Percentiles rank a stretch among this genome's conserved stretches.
Evolutionary conservation across 345 rosid genomes (phyloP).

Genomic region (Erucastrum elatum): DNA sequence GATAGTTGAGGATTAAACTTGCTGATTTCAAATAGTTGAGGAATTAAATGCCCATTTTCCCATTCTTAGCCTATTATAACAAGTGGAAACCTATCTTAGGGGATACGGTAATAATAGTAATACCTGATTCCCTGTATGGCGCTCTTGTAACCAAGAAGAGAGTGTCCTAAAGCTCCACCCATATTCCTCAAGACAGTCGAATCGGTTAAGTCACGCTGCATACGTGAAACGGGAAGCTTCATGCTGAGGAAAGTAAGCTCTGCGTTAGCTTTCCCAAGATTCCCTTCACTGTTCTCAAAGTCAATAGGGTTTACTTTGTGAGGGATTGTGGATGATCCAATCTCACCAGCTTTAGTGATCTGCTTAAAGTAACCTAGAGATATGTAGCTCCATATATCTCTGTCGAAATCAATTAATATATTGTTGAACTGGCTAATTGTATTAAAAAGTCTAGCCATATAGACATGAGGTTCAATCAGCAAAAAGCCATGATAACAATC

Average conservation of each 20-base stretch:
- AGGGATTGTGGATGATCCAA: slow-evolving; percentile 99
- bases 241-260: slow-evolving; percentile 62
- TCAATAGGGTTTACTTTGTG: slow-evolving; percentile 97
- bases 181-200: slow-evolving; percentile 92
- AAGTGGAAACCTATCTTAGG: not conserved
- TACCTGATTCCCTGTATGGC: slow-evolving; percentile 74
- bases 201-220: slow-evolving; percentile 98
- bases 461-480: slow-evolving; percentile 88
- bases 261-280: slow-evolving; percentile 90
- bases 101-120: not conserved
- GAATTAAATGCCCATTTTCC: too few relatives aligned
- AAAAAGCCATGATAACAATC: slow-evolving; percentile 19
- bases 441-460: slow-evolving; percentile 73
- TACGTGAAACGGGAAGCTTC: slow-evolving; percentile 91
- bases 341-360: slow-evolving; percentile 90
- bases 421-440: slow-evolving; percentile 60
- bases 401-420: slow-evolving; percentile 69
- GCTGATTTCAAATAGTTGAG: too few relatives aligned
- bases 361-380: slow-evolving; percentile 85
- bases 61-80: slow-evolving; percentile 10
- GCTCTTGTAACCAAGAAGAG: slow-evolving; percentile 94
- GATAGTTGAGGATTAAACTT: too few relatives aligned
- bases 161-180: slow-evolving; percentile 94
- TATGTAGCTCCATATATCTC: slow-evolving; percentile 93
- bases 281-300: slow-evolving; percentile 97